Base-by-base conservation (phyloP, 768 basidiomycete species). In the Tulasnella sp. region DNA sequence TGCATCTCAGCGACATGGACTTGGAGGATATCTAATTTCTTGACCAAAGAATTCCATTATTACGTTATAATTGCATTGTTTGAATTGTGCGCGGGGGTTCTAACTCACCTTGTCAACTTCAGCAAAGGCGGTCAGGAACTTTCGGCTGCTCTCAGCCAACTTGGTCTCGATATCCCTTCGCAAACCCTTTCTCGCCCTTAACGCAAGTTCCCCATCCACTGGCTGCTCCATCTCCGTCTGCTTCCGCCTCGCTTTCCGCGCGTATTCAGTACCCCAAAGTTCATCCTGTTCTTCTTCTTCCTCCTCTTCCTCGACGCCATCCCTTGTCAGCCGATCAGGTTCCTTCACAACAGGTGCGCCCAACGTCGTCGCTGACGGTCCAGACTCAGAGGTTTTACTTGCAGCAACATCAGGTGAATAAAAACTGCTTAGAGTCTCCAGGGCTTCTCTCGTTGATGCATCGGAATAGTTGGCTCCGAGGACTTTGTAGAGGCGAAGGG, bases 401-500 rank as follows among this genome's bases (percentile, higher is more conserved):
- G n/a, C n/a, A 36, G 38, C 3, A 22, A 71, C 19, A 19, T 34
- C 29, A 3, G 79, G 78, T 17, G 80, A 85, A 81, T 97, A 98
- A 71, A 94, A 86, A 19, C 91, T 89, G 1, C 94, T 94, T 45
- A 97, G 88, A 0, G 94, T 96, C 67, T 88, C 86, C 15, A 97
- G 85, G 2, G 94, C 95, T 79, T 97, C 92, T 36, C 86, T 86
- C 0, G 93, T 94, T 7, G 90, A 88, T 45, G 88, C 85, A 79
- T 94, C 93, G 36, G 92, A 89, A 77, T 91, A 94, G 70, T 87
- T 91, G 1, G 91, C 91, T 42, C 92, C 90, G 25, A 97, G 85
- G 77, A 96, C 91, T 83, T 97, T 97, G 83, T 94, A 96, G n/a
- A 97, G 85, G 14, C 96, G 87, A 0, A 92, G 83, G n/a, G 94